Evolutionary conservation across 73 alveolate genomes (phyloP).

Genomic region (Paramecium primaurelia): DNA sequence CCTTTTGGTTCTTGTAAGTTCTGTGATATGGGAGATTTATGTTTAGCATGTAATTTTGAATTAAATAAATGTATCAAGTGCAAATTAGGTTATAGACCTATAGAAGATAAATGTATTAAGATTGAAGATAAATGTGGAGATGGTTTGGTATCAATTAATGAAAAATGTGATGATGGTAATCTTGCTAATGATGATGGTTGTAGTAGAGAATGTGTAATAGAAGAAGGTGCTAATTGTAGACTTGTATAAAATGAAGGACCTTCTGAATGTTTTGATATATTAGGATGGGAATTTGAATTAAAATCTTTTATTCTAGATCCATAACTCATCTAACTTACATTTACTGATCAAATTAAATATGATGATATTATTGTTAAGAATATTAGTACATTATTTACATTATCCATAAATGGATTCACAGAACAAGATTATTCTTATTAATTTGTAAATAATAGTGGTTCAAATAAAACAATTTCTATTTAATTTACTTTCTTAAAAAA

Average conservation of each 20-base stretch:
- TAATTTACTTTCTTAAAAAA: constrained; percentile 6
- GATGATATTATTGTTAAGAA: background rate
- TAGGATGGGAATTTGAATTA: constrained; percentile 24
- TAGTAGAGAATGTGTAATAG: background rate
- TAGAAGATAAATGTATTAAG: background rate
- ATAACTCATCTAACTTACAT: background rate
- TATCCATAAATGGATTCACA: background rate
- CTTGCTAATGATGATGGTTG: constrained; percentile 46
- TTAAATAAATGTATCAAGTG: background rate
- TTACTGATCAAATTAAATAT: background rate
- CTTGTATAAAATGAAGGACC: constrained; percentile 25
- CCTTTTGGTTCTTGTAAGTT: background rate
- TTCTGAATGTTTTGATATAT: background rate
- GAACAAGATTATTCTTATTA: background rate
- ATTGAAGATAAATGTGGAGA: constrained; percentile 28
- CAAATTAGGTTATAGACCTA: background rate
- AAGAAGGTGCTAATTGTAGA: constrained; percentile 37
- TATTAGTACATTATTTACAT: background rate
- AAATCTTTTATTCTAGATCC: constrained; percentile 4
- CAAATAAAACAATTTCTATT: background rate
- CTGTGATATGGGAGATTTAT: background rate
- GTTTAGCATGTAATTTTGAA: constrained; percentile 8
- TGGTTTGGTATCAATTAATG: background rate
- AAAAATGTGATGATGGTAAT: constrained; percentile 51
- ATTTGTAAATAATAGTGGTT: background rate